These are phyloP conservation scores for Sclerotinia subarctica DNA, from an alignment of 2,329 filamentous ascomycete species.

Conservation along the genomic window DNA sequence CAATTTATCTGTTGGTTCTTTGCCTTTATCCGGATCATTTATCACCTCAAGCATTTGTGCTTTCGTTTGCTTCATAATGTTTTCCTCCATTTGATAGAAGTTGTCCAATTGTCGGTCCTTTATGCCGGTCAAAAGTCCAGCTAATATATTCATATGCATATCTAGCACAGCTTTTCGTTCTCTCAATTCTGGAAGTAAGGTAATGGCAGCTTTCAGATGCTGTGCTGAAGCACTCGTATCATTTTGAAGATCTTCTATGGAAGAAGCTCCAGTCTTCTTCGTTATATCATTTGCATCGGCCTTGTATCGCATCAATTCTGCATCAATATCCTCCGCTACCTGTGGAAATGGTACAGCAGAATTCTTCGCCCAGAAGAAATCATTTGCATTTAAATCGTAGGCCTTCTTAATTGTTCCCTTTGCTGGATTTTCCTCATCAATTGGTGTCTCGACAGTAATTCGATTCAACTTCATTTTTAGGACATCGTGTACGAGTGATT, in stretches of 20 bases:
- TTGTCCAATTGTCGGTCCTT: slow-evolving; percentile 94
- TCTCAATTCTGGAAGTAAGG: slow-evolving; percentile 82
- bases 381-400: slow-evolving; percentile 84
- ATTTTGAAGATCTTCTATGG: slow-evolving; percentile 87
- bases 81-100: slow-evolving; percentile 93
- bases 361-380: slow-evolving; percentile 97
- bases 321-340: slow-evolving; percentile 93
- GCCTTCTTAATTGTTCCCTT: slow-evolving; percentile 80
- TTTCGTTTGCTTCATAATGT: slow-evolving; percentile 86
- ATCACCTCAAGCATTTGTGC: slow-evolving; percentile 84
- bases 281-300: slow-evolving; percentile 93
- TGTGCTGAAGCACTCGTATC: slow-evolving; percentile 87
- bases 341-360: slow-evolving; percentile 88
- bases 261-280: slow-evolving; percentile 88
- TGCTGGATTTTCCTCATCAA: slow-evolving; percentile 71
- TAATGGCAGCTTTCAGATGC: slow-evolving; percentile 94
- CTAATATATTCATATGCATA: slow-evolving; percentile 99
- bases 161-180: slow-evolving; percentile 91
- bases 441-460: slow-evolving; percentile 83
- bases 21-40: slow-evolving; percentile 77
- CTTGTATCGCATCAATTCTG: slow-evolving; percentile 90
- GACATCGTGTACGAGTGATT: slow-evolving; percentile 78
- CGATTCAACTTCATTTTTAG: slow-evolving; percentile 82
- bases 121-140: slow-evolving; percentile 71
- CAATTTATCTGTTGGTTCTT: slow-evolving; percentile 81